These are phyloP conservation scores for Cercospora beticola DNA, from an alignment of 2,329 filamentous ascomycete genomes.

Conservation along the genomic window DNA sequence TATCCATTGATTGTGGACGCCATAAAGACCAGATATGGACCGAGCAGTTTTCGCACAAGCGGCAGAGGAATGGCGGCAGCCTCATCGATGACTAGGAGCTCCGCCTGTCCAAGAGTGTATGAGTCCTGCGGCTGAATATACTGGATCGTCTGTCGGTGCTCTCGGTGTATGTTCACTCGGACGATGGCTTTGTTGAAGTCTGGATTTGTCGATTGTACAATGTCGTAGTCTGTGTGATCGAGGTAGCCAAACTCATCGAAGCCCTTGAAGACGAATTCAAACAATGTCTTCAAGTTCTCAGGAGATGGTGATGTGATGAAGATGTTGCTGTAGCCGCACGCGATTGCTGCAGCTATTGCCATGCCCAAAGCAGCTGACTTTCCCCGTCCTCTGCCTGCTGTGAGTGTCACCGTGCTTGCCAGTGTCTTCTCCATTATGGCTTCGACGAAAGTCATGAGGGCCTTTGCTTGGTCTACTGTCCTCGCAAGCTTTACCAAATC, in stretches of 20 bases:
- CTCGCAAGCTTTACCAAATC: constrained; percentile 79
- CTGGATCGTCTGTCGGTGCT: constrained; percentile 96
- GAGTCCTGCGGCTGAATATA: constrained; percentile 97
- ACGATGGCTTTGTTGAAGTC: constrained; percentile 99
- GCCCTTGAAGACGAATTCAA: constrained; percentile 97
- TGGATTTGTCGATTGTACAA: constrained; percentile 96
- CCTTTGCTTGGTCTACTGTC: constrained; percentile 94
- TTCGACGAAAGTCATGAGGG: constrained; percentile 93
- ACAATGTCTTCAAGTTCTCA: constrained; percentile 97
- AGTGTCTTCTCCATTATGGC: constrained; percentile 95
- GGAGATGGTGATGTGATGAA: constrained; percentile 98
- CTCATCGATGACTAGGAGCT: constrained; percentile 94
- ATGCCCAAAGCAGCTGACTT: constrained; percentile 96
- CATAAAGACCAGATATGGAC: constrained; percentile 98
- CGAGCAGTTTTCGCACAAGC: constrained; percentile 89
- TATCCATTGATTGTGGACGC: constrained; percentile 99
- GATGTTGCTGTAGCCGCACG: constrained; percentile 97
- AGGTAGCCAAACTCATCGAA: constrained; percentile 93
- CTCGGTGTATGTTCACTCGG: constrained; percentile 88
- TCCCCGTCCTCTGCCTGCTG: constrained; percentile 88
- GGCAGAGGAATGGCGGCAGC: constrained; percentile 94
- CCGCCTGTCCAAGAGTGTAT: constrained; percentile 90
- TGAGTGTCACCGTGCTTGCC: constrained; percentile 87
- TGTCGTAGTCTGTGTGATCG: constrained; percentile 95
- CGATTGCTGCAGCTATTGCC: constrained; percentile 88